These are phyloP conservation scores for Umbelopsis sp. DNA, from an alignment of 192 early-diverging fungal genomes.

Conservation along the genomic window DNA sequence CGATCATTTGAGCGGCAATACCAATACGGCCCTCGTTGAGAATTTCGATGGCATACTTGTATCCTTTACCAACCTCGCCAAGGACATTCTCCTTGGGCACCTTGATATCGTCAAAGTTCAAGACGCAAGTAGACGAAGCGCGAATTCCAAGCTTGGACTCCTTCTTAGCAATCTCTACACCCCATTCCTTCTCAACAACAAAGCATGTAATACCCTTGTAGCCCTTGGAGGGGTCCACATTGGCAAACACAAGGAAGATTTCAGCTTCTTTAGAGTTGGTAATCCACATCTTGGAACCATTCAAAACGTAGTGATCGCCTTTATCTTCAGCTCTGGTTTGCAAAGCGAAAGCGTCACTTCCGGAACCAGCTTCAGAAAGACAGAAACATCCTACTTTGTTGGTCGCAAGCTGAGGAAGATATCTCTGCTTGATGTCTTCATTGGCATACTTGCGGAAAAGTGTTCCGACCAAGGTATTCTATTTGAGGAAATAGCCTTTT, in stretches of 20 bases:
- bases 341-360: conserved; percentile 70
- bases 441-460: conserved; percentile 84
- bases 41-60: conserved; percentile 98
- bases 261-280: conserved; percentile 96
- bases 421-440: conserved; percentile 76
- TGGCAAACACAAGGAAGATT: conserved; percentile 98
- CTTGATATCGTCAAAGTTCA: conserved; percentile 90
- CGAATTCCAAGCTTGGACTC: conserved; percentile 84
- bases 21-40: conserved; percentile 98
- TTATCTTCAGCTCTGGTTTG: conserved; percentile 78
- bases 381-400: conserved; percentile 92
- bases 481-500: neutral
- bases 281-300: conserved; percentile 93
- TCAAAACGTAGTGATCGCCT: conserved; percentile 89
- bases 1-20: conserved; percentile 98
- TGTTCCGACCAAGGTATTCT: conserved; percentile 98
- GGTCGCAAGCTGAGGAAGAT: conserved; percentile 81
- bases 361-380: conserved; percentile 90
- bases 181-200: conserved; percentile 75
- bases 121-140: conserved; percentile 91
- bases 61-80: conserved; percentile 94
- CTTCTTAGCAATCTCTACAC: conserved; percentile 17
- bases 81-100: conserved; percentile 86
- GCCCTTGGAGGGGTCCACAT: conserved; percentile 88
- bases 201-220: conserved; percentile 99